These are phyloP conservation scores for Galerina sulciceps DNA, from an alignment of 768 basidiomycete genomes.

Conservation along the genomic window DNA sequence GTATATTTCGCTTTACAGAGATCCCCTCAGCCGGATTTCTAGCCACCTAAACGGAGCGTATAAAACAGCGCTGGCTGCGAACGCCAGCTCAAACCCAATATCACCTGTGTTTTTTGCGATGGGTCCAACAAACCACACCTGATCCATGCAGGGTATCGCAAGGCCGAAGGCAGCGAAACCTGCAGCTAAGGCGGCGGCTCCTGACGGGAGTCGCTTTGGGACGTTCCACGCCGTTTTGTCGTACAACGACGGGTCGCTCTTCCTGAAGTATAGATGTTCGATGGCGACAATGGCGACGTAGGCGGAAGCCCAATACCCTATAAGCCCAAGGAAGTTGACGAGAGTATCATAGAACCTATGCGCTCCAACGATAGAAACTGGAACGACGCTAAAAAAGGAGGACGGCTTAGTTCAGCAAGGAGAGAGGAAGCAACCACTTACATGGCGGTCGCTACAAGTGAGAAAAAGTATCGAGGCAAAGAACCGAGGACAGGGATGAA, in stretches of 20 bases:
- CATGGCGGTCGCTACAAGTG: slow-evolving; percentile 73
- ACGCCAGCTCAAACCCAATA: slow-evolving; percentile 82
- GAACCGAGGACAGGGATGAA: slow-evolving; percentile 58
- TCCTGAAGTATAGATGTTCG: slow-evolving; percentile 74
- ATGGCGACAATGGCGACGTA: slow-evolving; percentile 65
- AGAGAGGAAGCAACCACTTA: slow-evolving; percentile 35
- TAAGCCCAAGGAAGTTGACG: slow-evolving; percentile 75
- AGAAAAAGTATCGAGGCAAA: slow-evolving; percentile 81
- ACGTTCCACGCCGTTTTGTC: slow-evolving; percentile 60
- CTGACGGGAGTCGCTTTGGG: slow-evolving; percentile 61
- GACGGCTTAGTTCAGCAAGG: neutral
- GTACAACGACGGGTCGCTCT: slow-evolving; percentile 55
- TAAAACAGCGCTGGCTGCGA: slow-evolving; percentile 53
- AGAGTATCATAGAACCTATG: slow-evolving; percentile 74
- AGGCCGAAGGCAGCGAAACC: slow-evolving; percentile 57
- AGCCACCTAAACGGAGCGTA: slow-evolving; percentile 62
- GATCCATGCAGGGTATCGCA: slow-evolving; percentile 70
- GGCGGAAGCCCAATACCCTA: slow-evolving; percentile 69
- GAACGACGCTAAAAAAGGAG: slow-evolving; percentile 55
- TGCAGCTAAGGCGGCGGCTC: slow-evolving; percentile 66
- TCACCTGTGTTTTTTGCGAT: slow-evolving; percentile 73
- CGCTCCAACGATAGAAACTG: slow-evolving; percentile 74
- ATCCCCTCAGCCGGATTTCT: slow-evolving; percentile 40
- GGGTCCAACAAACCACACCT: slow-evolving; percentile 79
- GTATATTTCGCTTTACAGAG: slow-evolving; percentile 4